These are phyloP conservation scores for Prototheca stagnorum DNA, from an alignment of 163 green algal species.

Conservation along the genomic window DNA sequence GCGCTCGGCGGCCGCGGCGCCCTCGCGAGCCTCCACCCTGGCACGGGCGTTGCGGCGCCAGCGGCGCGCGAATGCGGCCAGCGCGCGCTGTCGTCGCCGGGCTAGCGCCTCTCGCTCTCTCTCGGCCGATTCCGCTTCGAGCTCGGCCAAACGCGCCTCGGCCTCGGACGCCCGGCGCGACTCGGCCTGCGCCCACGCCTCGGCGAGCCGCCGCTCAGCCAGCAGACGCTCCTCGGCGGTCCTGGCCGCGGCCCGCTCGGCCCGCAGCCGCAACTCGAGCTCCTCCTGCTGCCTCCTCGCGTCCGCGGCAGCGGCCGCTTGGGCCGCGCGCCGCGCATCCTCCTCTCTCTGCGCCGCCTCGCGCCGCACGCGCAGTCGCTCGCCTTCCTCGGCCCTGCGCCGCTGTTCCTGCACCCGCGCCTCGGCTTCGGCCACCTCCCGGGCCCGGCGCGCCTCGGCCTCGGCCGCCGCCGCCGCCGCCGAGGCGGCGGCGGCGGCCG, in stretches of 20 bases:
- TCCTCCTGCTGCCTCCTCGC: neutral
- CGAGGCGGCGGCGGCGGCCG: neutral
- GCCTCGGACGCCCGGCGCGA: neutral
- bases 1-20: too few species aligned
- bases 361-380: neutral
- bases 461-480: neutral
- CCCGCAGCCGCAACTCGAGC: too few species aligned
- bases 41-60: too few species aligned
- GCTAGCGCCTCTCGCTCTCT: too few species aligned
- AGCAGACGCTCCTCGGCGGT: too few species aligned
- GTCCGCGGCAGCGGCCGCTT: neutral
- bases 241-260: too few species aligned
- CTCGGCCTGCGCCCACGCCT: neutral
- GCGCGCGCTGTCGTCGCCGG: too few species aligned
- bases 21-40: too few species aligned
- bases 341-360: slow-evolving; percentile 3
- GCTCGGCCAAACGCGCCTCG: neutral
- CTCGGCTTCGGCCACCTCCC: neutral
- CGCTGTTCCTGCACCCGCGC: slow-evolving; percentile 1
- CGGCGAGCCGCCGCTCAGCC: neutral
- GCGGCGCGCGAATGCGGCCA: too few species aligned
- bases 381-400: neutral
- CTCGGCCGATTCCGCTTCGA: neutral
- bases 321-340: neutral
- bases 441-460: neutral